A percentile compares a stretch with the other conserved stretches of the same genome.
phyloP scores from a whole-genome alignment of 2,329 filamentous ascomycete genomes.

The Lachnellula subtilissima region DNA sequence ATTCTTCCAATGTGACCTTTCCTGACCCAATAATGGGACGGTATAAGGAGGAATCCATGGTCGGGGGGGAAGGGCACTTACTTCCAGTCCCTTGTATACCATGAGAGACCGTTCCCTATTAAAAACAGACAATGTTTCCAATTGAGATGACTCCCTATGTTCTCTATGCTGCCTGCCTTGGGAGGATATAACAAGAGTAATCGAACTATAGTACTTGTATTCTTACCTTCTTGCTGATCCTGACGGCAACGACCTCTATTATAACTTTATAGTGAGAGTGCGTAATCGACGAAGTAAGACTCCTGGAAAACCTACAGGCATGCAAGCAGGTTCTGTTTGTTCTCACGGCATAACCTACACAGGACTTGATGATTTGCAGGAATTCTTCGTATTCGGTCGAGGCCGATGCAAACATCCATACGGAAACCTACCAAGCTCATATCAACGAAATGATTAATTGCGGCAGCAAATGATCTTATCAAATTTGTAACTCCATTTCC shows the following conservation, averaged over 20 bases:
- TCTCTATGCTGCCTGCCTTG: too few species aligned
- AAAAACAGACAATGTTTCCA: too few species aligned
- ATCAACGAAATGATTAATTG: conserved; percentile 30
- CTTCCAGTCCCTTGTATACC: not conserved
- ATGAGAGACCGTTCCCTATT: too few species aligned
- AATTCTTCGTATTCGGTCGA: conserved; percentile 32
- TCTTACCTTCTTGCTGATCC: not conserved
- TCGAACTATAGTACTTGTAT: too few species aligned
- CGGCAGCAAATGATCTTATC: conserved; percentile 26
- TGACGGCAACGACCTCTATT: conserved; percentile 32
- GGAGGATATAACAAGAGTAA: too few species aligned
- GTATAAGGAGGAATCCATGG: not conserved
- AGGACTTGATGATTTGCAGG: conserved; percentile 28
- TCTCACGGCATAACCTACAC: conserved; percentile 30
- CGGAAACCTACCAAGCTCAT: conserved; percentile 34
- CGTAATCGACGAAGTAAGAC: not conserved
- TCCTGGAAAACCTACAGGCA: conserved; percentile 22
- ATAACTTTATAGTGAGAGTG: conserved; percentile 15
- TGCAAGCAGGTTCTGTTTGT: conserved; percentile 29
- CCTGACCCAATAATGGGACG: not conserved
- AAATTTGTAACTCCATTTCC: conserved; percentile 31
- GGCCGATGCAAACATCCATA: conserved; percentile 31
- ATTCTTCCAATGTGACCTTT: not conserved
- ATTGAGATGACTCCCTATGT: too few species aligned
- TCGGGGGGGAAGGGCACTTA: not conserved